These are phyloP conservation scores for Pichia sp. DNA, from an alignment of 1,139 yeast species.

Conservation along the genomic window DNA sequence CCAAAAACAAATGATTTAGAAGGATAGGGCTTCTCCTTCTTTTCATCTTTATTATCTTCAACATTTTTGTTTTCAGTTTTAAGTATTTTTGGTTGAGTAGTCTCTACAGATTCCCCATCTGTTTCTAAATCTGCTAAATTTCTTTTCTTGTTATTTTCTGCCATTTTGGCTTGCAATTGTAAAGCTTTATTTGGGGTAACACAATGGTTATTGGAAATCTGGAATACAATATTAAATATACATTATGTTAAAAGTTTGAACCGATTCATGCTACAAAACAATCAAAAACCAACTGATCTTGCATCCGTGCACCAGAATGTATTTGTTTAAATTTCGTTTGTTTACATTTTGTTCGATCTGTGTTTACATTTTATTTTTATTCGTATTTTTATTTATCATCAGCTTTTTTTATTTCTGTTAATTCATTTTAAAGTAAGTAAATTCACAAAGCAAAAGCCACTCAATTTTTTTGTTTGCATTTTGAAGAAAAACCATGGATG, in stretches of 20 bases:
- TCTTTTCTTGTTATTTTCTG: not conserved
- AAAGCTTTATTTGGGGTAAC: too few relatives aligned
- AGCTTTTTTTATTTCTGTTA: not conserved
- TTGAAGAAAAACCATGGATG: conserved; percentile 26
- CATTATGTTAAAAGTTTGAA: too few relatives aligned
- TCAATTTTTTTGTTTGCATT: too few relatives aligned
- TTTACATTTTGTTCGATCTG: not conserved
- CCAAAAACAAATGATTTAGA: conserved; percentile 37
- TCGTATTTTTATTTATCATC: not conserved
- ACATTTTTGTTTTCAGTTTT: not conserved
- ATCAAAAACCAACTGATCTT: too few relatives aligned
- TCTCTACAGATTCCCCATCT: not conserved
- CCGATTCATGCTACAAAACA: too few relatives aligned
- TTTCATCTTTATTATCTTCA: conserved; percentile 1
- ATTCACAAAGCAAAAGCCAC: too few relatives aligned
- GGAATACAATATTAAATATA: too few relatives aligned
- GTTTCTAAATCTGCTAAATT: not conserved
- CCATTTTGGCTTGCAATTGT: not conserved
- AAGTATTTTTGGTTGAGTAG: not conserved
- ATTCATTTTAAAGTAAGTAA: too few relatives aligned
- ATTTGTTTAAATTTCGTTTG: not conserved
- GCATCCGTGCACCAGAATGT: not conserved
- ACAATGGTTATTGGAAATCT: too few relatives aligned
- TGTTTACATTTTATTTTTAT: too few relatives aligned
- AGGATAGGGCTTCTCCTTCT: not conserved